phyloP scores from a whole-genome alignment of 2,329 filamentous ascomycete genomes.

The Aspergillus candidus region DNA sequence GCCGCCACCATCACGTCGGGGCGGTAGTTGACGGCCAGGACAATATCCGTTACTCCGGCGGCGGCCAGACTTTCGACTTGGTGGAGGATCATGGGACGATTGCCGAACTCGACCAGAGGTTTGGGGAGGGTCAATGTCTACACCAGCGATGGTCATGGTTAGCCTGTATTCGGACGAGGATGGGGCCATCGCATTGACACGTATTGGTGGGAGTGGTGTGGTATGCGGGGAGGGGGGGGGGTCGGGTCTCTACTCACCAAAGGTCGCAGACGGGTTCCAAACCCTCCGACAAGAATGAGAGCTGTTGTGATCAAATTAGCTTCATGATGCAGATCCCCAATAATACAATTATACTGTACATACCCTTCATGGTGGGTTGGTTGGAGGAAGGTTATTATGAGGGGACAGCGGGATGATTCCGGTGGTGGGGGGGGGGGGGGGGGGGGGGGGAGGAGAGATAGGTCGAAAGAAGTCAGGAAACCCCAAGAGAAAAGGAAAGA shows the following conservation, averaged over 20 bases:
- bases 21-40: constrained; percentile 96
- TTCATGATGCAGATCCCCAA: too few relatives aligned
- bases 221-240: not conserved
- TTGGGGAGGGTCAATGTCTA: constrained; percentile 96
- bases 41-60: constrained; percentile 93
- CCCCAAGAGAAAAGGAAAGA: too few relatives aligned
- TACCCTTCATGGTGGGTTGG: constrained; percentile 16
- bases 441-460: too few relatives aligned
- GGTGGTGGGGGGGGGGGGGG: not conserved
- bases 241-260: constrained; percentile 60
- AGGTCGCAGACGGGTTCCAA: constrained; percentile 94
- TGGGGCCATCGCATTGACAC: constrained; percentile 4
- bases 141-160: constrained; percentile 4
- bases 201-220: constrained; percentile 19
- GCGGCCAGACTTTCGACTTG: constrained; percentile 92
- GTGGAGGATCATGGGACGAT: constrained; percentile 98
- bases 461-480: too few relatives aligned
- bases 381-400: constrained; percentile 2
- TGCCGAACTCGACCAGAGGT: constrained; percentile 94
- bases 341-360: not conserved
- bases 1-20: constrained; percentile 96
- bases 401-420: constrained; percentile 3
- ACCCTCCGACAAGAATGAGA: constrained; percentile 98
- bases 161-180: constrained; percentile 6
- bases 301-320: constrained; percentile 46